Base-by-base conservation (phyloP, 345 rosid species). In the Salix caprea region DNA sequence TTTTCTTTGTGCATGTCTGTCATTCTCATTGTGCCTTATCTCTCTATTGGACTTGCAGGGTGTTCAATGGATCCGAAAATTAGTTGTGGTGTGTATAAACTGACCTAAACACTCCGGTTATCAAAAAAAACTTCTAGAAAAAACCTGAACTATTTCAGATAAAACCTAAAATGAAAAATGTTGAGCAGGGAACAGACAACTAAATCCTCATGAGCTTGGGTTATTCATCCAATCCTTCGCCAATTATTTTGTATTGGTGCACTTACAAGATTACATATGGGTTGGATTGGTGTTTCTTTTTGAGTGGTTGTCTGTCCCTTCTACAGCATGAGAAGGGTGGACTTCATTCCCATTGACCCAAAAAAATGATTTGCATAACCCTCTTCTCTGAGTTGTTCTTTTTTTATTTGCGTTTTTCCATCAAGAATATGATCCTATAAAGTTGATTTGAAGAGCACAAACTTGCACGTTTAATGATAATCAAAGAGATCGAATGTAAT, bases 291-390 rank as follows among this genome's bases (percentile, higher is more conserved):
- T 23, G 62, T n/a, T 58, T 74, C 28, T 28, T 32, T 40, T 32
- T n/a, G 70, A 65, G 46, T 28, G 69, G 68, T 30, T 75, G 64
- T 60, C 66, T 30, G 65, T 44, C 74, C 76, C 73, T 37, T 60
- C 65, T 7, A 50, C 39, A 67, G 77, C 75, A 66, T 67, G 79
- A 84, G 52, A 75, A 69, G 79, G 71, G 65, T 67, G 40, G 64
- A 46, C 50, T 10, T 19, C 71, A 65, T 42, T 18, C 15, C 30
- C 50, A 37, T 52, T 68, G 83, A 71, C 72, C 72, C 58, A 70
- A 15, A 71, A 79, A 71, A 28, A 52, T 48, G 65, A 58, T 78
- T 76, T 67, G 26, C 67, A 80, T 68, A 50, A 79, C 76, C 78
- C 77, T 32, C 62, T 21, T 21, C 16, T 76, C 8, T 21, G 9